phyloP scores from a whole-genome alignment of 2,329 filamentous ascomycete species.

The Nemania abortiva region DNA sequence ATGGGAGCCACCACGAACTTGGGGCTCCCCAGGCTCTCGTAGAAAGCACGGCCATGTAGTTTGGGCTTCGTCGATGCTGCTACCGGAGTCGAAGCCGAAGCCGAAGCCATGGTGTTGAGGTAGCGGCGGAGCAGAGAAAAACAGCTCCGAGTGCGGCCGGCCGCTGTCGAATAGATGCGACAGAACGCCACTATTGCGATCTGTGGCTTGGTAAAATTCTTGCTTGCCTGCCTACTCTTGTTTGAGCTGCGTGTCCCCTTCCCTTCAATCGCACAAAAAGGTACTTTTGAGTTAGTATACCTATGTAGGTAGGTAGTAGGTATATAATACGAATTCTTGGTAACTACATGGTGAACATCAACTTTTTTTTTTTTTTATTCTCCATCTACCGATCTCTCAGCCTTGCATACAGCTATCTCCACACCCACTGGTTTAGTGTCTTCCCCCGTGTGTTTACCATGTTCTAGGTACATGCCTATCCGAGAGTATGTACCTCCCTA shows the following conservation, averaged over 20 bases:
- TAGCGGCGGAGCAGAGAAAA: slow-evolving; percentile 33
- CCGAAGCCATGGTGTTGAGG: slow-evolving; percentile 39
- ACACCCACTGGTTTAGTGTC: background rate
- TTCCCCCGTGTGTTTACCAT: background rate
- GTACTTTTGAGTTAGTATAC: background rate
- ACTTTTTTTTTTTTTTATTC: background rate
- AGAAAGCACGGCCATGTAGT: slow-evolving; percentile 88
- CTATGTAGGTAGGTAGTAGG: background rate
- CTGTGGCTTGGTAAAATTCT: background rate
- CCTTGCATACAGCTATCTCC: background rate
- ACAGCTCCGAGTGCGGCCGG: slow-evolving; percentile 39
- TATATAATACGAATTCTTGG: background rate
- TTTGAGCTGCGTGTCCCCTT: background rate
- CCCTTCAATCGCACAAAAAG: background rate
- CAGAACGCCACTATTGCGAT: slow-evolving; percentile 28
- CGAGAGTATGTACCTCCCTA: too few species aligned
- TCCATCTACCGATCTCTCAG: background rate
- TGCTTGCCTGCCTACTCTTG: background rate
- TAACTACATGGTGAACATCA: too few species aligned
- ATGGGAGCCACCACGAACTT: slow-evolving; percentile 94
- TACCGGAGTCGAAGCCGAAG: slow-evolving; percentile 42
- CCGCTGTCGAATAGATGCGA: slow-evolving; percentile 36
- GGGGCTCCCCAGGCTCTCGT: slow-evolving; percentile 92
- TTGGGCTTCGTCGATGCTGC: slow-evolving; percentile 60
- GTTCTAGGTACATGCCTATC: too few species aligned